Conservation (phyloP, 2,329 filamentous ascomycete genomes). For the Coniella lustricola region DNA sequence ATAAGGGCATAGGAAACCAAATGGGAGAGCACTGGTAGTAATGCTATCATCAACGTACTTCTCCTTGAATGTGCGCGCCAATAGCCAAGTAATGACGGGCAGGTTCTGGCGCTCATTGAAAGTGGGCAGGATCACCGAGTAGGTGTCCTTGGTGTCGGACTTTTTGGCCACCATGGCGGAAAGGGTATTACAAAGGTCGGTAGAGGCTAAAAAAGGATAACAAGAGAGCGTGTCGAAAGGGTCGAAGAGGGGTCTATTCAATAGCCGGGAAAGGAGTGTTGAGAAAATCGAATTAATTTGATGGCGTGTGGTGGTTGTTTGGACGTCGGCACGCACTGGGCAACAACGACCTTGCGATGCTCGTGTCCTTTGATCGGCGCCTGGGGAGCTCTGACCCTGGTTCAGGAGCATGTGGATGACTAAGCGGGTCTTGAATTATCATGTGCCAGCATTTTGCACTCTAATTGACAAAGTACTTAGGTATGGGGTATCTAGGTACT, state of each 20-base stretch:
- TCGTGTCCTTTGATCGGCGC: slow-evolving; percentile 1
- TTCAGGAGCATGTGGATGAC: too few relatives aligned
- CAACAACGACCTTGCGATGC: not conserved
- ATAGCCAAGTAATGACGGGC: slow-evolving; percentile 89
- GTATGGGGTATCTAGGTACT: too few relatives aligned
- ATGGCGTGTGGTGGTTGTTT: not conserved
- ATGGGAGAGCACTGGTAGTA: too few relatives aligned
- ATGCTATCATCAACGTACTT: slow-evolving; percentile 48
- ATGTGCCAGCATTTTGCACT: too few relatives aligned
- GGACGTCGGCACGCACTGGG: not conserved
- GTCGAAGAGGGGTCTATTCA: slow-evolving; percentile 6
- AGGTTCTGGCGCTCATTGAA: slow-evolving; percentile 98
- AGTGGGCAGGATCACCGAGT: slow-evolving; percentile 94
- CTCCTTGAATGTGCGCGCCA: slow-evolving; percentile 86
- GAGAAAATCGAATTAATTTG: slow-evolving; percentile 4
- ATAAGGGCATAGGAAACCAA: too few relatives aligned
- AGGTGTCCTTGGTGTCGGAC: slow-evolving; percentile 57
- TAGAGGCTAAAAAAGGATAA: not conserved
- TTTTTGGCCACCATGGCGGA: slow-evolving; percentile 42
- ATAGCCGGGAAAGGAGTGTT: slow-evolving; percentile 10
- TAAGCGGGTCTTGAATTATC: too few relatives aligned
- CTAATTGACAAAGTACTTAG: too few relatives aligned
- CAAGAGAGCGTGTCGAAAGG: slow-evolving; percentile 17
- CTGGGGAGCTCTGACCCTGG: not conserved
- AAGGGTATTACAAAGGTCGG: slow-evolving; percentile 3